Percentiles rank a stretch among this genome's conserved stretches.
These are phyloP conservation scores for Gracilaria gracilis DNA, from an alignment of 23 red algal genomes.

Conservation along the genomic window DNA sequence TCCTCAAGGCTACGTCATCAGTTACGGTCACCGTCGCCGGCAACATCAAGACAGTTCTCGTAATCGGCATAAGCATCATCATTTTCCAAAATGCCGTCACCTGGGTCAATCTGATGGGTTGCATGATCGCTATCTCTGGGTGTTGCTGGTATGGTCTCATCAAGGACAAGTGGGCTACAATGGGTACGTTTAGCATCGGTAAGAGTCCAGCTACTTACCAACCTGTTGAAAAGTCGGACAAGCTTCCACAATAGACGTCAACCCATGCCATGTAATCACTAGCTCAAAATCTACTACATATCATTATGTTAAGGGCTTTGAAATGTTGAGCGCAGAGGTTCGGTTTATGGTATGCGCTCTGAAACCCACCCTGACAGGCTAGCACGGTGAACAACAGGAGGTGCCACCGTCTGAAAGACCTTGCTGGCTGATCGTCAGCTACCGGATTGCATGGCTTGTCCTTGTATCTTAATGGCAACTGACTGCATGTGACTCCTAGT, in stretches of 20 bases:
- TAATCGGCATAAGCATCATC: constrained; percentile 80
- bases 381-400: not conserved
- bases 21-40: constrained; percentile 91
- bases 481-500: not conserved
- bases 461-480: not conserved
- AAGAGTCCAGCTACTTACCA: constrained; percentile 34
- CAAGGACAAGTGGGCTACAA: constrained; percentile 83
- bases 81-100: constrained; percentile 87
- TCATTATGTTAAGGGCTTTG: not conserved
- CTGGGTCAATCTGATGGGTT: constrained; percentile 77
- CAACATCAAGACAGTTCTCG: constrained; percentile 86
- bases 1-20: constrained; percentile 84
- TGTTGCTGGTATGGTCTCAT: constrained; percentile 88
- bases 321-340: not conserved
- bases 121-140: constrained; percentile 75
- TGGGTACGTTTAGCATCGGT: constrained; percentile 75
- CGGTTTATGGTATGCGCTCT: not conserved
- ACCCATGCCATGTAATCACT: not conserved
- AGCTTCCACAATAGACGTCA: constrained; percentile 6
- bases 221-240: constrained; percentile 58
- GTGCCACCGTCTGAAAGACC: not conserved
- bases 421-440: not conserved
- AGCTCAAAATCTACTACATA: not conserved
- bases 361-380: not conserved
- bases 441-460: not conserved